Percentiles rank a stretch among this genome's conserved stretches.
Conservation (phyloP, 345 rosid genomes). For the Aethionema arabicum region DNA sequence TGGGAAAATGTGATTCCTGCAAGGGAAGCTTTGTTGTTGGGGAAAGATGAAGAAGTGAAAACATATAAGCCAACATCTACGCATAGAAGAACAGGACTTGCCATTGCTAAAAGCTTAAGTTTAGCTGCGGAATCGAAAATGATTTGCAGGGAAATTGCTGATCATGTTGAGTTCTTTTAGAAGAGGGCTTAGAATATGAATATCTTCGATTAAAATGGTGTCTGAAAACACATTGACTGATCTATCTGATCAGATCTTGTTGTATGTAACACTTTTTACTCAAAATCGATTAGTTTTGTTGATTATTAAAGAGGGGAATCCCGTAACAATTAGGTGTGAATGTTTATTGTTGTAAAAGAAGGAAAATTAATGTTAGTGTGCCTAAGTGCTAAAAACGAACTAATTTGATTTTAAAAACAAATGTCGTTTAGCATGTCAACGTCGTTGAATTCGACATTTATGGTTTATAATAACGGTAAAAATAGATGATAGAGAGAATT, state of each 20-base stretch:
- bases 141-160: conserved; percentile 77
- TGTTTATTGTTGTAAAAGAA: too few species aligned
- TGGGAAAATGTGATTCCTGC: conserved; percentile 89
- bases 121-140: conserved; percentile 65
- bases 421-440: too few species aligned
- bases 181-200: conserved; percentile 43
- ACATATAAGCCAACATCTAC: conserved; percentile 61
- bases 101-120: conserved; percentile 57
- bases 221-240: neutral
- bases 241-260: conserved; percentile 1
- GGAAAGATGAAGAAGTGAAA: conserved; percentile 48
- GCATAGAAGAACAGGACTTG: conserved; percentile 64
- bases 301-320: too few species aligned
- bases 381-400: too few species aligned
- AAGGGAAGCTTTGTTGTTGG: conserved; percentile 58
- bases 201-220: neutral
- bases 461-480: too few species aligned
- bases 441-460: too few species aligned
- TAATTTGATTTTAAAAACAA: too few species aligned
- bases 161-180: conserved; percentile 72
- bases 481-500: too few species aligned
- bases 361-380: too few species aligned
- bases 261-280: neutral
- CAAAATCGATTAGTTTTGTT: too few species aligned
- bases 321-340: too few species aligned